A percentile compares a stretch with the other conserved stretches of the same genome.
phyloP scores from a whole-genome alignment of 306 rosid genomes.

The Herpetospermum pedunculosum region DNA sequence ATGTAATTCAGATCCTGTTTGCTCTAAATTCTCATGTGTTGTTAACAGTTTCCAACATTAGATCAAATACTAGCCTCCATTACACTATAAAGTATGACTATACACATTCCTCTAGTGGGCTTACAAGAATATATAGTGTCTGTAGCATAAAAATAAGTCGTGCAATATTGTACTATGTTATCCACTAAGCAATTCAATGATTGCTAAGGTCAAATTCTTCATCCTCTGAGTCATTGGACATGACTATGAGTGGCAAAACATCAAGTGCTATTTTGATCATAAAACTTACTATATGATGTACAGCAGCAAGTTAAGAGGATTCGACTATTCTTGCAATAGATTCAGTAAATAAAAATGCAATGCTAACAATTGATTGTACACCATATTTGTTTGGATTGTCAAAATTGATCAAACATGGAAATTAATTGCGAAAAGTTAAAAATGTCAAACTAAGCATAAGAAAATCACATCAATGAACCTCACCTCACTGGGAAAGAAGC shows the following conservation, averaged over 20 bases:
- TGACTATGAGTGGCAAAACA: neutral
- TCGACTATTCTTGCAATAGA: neutral
- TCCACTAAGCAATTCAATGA: neutral
- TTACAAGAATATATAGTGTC: neutral
- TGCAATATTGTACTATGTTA: neutral
- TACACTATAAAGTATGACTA: neutral
- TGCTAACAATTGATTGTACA: neutral
- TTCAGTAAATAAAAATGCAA: neutral
- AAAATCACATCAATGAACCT: slow-evolving; percentile 12
- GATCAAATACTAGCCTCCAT: neutral
- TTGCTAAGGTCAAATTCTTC: neutral
- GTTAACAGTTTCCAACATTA: neutral
- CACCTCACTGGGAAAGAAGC: slow-evolving; percentile 64
- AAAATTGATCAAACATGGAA: neutral
- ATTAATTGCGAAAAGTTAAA: neutral
- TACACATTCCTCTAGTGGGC: neutral
- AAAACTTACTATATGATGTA: neutral
- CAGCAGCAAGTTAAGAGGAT: neutral
- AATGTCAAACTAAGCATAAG: neutral
- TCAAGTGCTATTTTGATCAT: neutral
- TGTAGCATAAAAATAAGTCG: neutral
- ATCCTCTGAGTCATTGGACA: neutral
- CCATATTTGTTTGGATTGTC: neutral
- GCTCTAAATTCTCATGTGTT: neutral
- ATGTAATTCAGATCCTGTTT: neutral